A percentile compares a stretch with the other conserved stretches of the same genome.
Evolutionary conservation across 192 early-diverging fungal species (phyloP).

Genomic region (Coemansia sp.): DNA sequence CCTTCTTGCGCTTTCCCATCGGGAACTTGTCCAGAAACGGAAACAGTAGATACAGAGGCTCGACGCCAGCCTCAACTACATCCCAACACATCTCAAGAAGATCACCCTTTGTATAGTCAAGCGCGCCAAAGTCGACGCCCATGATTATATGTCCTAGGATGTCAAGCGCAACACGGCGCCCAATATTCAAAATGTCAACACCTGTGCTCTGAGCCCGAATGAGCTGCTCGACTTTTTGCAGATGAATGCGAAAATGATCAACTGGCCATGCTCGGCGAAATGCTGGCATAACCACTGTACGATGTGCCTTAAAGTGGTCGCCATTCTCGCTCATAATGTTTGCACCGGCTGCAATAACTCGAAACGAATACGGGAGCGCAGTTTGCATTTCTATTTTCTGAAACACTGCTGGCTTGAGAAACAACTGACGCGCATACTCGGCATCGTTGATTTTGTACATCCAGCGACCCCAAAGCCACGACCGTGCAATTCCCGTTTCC

Average conservation of each 20-base stretch:
- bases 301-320: conserved; percentile 41
- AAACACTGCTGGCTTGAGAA: conserved; percentile 39
- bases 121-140: conserved; percentile 51
- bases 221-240: conserved; percentile 33
- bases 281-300: conserved; percentile 48
- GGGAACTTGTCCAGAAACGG: conserved; percentile 52
- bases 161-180: conserved; percentile 43
- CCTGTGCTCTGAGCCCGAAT: conserved; percentile 4
- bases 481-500: conserved; percentile 30
- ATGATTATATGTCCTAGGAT: conserved; percentile 47
- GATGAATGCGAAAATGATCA: conserved; percentile 26
- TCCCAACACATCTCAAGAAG: conserved; percentile 49
- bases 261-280: conserved; percentile 49
- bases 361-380: conserved; percentile 35
- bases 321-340: conserved; percentile 44
- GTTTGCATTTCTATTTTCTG: conserved; percentile 37
- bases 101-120: conserved; percentile 40
- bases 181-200: conserved; percentile 30
- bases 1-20: conserved; percentile 32
- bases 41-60: conserved; percentile 52
- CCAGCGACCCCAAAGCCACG: conserved; percentile 48
- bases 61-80: conserved; percentile 45
- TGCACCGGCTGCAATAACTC: conserved; percentile 31
- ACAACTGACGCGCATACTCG: conserved; percentile 45
- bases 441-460: conserved; percentile 44